A percentile compares a stretch with the other conserved stretches of the same genome.
These are phyloP conservation scores for Ephemerocybe angulata DNA, from an alignment of 768 basidiomycete genomes.

Conservation along the genomic window DNA sequence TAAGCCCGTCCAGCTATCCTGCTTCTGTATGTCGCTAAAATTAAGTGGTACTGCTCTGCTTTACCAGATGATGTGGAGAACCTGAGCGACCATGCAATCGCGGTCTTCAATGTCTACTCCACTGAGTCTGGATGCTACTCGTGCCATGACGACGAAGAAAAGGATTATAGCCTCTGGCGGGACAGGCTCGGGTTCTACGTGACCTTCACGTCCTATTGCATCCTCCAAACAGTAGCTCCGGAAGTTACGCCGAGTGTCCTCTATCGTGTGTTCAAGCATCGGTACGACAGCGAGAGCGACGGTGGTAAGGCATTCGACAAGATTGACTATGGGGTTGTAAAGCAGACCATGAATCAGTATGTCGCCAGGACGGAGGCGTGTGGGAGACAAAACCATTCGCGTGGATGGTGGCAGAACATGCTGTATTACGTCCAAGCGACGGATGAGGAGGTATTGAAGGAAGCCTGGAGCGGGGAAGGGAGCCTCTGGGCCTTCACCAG, in stretches of 20 bases:
- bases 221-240: background rate
- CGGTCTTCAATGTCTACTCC: background rate
- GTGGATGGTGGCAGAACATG: background rate
- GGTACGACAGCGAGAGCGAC: background rate
- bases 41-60: too few relatives aligned
- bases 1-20: background rate
- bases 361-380: background rate
- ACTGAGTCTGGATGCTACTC: background rate
- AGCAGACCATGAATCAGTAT: background rate
- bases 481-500: background rate
- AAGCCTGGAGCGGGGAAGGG: slow-evolving; percentile 1
- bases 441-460: background rate
- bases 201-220: slow-evolving; percentile 2
- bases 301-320: background rate
- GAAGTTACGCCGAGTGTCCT: background rate
- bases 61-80: background rate
- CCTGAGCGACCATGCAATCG: background rate
- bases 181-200: background rate
- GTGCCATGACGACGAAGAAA: background rate
- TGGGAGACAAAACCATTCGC: background rate
- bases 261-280: background rate
- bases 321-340: background rate
- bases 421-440: background rate
- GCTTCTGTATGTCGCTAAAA: too few relatives aligned
- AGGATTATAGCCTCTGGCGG: background rate